A percentile compares a stretch with the other conserved stretches of the same genome.
Conservation (phyloP, 345 rosid genomes). For the Citrus sinensis region DVS_A1.0 CM039163.1:51557001-51557500, state of each 20-base stretch:
- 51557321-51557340: background rate
- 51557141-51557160: conserved; percentile 34
- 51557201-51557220: conserved; percentile 48
- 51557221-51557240: conserved; percentile 50
- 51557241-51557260: conserved; percentile 62
- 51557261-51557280: conserved; percentile 45
- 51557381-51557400: conserved; percentile 20
- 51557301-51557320: conserved; percentile 5
- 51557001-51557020: background rate
- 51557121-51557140: conserved; percentile 93
- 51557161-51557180: conserved; percentile 42
- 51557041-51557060: conserved; percentile 15
- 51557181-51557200: conserved; percentile 36
- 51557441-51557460: conserved; percentile 50
- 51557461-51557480: conserved; percentile 60
- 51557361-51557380: background rate
- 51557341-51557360: background rate
- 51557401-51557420: conserved; percentile 24
- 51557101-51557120: conserved; percentile 65
- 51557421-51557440: conserved; percentile 52
- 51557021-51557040: background rate
- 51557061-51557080: conserved; percentile 48
- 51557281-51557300: conserved; percentile 51
- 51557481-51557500: conserved; percentile 60
- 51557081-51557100: conserved; percentile 52